Conservation (phyloP, 2,329 filamentous ascomycete genomes). For the Fusarium denticulatum region DNA sequence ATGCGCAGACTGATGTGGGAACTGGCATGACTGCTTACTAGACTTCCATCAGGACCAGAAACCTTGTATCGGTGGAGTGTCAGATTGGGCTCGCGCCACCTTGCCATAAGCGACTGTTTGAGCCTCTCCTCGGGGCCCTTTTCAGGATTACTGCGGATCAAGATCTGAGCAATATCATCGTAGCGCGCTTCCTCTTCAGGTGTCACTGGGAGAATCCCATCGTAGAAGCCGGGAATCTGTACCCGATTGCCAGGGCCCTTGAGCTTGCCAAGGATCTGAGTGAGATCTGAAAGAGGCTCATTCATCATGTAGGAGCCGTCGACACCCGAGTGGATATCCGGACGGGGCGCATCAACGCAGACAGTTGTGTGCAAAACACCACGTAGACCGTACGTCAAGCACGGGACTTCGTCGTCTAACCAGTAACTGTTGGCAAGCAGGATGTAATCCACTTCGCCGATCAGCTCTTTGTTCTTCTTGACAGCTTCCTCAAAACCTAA, state of each 20-base stretch:
- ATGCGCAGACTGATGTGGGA: constrained; percentile 90
- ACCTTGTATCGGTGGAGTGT: constrained; percentile 95
- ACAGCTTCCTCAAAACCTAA: constrained; percentile 89
- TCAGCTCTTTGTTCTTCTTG: constrained; percentile 79
- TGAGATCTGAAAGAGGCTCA: constrained; percentile 91
- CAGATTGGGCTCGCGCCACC: constrained; percentile 94
- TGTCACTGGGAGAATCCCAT: constrained; percentile 80
- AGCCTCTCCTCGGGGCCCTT: constrained; percentile 71
- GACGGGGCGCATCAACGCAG: constrained; percentile 84
- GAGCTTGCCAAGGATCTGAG: constrained; percentile 81
- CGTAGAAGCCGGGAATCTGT: constrained; percentile 88
- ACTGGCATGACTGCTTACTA: constrained; percentile 90
- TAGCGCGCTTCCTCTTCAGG: constrained; percentile 82
- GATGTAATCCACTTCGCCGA: constrained; percentile 93
- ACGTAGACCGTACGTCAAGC: constrained; percentile 91
- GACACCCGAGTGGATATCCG: constrained; percentile 95
- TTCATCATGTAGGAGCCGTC: constrained; percentile 91
- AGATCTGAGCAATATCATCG: constrained; percentile 80
- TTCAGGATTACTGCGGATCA: constrained; percentile 76
- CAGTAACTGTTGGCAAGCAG: constrained; percentile 98
- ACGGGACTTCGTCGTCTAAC: constrained; percentile 95
- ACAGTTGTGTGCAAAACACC: constrained; percentile 95
- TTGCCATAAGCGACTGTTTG: constrained; percentile 86
- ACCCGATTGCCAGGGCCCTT: constrained; percentile 84
- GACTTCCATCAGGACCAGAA: constrained; percentile 88